Conservation (phyloP, 257 asterid species). For the Haberlea rhodopensis region DNA sequence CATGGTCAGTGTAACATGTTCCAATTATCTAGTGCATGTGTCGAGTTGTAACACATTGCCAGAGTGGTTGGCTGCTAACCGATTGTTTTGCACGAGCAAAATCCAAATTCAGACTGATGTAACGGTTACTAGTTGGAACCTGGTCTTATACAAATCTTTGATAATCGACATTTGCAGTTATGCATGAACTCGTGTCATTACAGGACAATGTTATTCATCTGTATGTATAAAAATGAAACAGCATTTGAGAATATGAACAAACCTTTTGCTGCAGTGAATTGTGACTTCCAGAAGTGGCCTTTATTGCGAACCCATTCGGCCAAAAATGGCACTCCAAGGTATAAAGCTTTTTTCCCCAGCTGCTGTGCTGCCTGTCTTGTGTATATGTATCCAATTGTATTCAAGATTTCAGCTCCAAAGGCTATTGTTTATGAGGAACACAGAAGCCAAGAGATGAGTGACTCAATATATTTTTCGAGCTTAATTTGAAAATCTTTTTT, state of each 20-base stretch:
- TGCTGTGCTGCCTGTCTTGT: constrained; percentile 74
- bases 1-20: no score
- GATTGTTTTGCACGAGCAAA: no score
- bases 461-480: not conserved
- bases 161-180: no score
- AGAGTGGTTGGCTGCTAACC: no score
- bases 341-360: constrained; percentile 71
- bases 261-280: constrained; percentile 87
- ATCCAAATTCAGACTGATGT: no score
- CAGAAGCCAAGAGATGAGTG: not conserved
- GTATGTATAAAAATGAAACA: no score
- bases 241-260: not conserved
- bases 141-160: no score
- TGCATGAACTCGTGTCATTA: no score
- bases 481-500: not conserved
- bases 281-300: constrained; percentile 87
- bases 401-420: constrained; percentile 71
- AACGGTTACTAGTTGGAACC: no score
- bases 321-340: constrained; percentile 61
- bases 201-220: no score
- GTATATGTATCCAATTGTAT: constrained; percentile 79
- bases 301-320: constrained; percentile 89
- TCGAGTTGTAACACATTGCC: no score
- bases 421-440: constrained; percentile 33
- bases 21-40: no score